Base-by-base conservation (phyloP, 2,329 filamentous ascomycete genomes). In the Domatiomyces globalis region DNA sequence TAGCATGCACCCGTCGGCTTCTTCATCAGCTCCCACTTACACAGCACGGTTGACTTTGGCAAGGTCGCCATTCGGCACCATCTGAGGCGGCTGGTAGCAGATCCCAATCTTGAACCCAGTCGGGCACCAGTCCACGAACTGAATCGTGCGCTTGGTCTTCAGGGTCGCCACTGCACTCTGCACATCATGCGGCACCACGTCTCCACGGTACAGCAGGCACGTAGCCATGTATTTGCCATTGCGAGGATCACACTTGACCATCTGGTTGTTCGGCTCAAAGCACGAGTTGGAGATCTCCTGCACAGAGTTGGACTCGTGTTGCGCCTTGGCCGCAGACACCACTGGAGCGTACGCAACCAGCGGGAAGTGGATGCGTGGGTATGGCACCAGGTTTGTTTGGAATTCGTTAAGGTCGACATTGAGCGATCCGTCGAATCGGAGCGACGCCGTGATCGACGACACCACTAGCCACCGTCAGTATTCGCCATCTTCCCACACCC, bases 91-190 rank as follows among this genome's bases (percentile, higher is more conserved):
- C 78, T 96, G 89, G 83, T 94, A 96, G 85, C 89, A 95, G 79
- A 98, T 98, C 79, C 92, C 92, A 63, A 98, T 87, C 86, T 98
- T 98, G 85, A 98, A 98, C 63, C 92, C 92, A 72, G 92, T 98
- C 56, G 92, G 92, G 82, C 92, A 98, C 92, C 92, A 98, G 76
- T 98, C 92, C 68, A 98, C 92, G 70, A 96, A 95, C 76, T 96
- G 89, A 69, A 98, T 94, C 64, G 92, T 95, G 66, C 87, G 85
- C 85, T 95, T 96, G 72, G 92, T 95, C 87, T 96, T 98, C 69
- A 96, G 85, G 60, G 86, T 88, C 57, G 90, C 89, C 62, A 96
- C 89, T 60, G 92, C 90, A 55, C 75, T 80, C 77, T 95, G 87
- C 61, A 87, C 86, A 66, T 96, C 90, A 75, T 94, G 94, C 73